These are phyloP conservation scores for Tricholoma flavovirens DNA, from an alignment of 768 basidiomycete species.

Conservation along the genomic window DNA sequence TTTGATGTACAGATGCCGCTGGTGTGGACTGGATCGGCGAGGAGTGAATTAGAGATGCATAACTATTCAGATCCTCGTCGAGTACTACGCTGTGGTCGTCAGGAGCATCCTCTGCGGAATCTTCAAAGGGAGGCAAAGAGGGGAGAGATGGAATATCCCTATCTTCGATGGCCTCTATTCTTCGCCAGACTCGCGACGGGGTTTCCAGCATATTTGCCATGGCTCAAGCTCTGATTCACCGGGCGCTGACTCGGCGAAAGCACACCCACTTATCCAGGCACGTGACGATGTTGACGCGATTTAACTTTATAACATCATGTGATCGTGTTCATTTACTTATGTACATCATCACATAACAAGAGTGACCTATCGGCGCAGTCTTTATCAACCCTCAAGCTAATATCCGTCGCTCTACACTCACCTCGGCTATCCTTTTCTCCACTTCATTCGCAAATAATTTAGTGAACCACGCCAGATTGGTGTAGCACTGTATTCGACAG, in stretches of 20 bases:
- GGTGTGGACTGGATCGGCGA: slow-evolving; percentile 68
- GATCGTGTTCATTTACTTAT: slow-evolving; percentile 17
- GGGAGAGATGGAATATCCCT: slow-evolving; percentile 79
- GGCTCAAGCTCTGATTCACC: neutral
- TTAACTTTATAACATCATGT: neutral
- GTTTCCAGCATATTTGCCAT: slow-evolving; percentile 66
- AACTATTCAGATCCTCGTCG: slow-evolving; percentile 33
- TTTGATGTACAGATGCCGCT: slow-evolving; percentile 38
- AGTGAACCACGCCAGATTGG: no score
- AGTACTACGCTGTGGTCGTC: slow-evolving; percentile 27
- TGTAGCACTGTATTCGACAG: no score
- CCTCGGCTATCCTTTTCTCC: no score
- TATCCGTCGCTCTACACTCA: no score
- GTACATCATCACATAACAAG: no score
- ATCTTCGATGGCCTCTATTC: slow-evolving; percentile 73
- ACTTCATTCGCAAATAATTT: no score
- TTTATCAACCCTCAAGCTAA: no score
- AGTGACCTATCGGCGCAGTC: no score
- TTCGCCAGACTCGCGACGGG: slow-evolving; percentile 78
- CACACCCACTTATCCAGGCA: neutral
- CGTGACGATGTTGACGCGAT: slow-evolving; percentile 3
- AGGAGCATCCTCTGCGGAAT: slow-evolving; percentile 37
- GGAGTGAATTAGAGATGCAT: slow-evolving; percentile 55
- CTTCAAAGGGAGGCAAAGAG: slow-evolving; percentile 66
- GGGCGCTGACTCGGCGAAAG: no score